phyloP scores from a whole-genome alignment of 1,139 yeast genomes.

The Yamadazyma sp. region DNA sequence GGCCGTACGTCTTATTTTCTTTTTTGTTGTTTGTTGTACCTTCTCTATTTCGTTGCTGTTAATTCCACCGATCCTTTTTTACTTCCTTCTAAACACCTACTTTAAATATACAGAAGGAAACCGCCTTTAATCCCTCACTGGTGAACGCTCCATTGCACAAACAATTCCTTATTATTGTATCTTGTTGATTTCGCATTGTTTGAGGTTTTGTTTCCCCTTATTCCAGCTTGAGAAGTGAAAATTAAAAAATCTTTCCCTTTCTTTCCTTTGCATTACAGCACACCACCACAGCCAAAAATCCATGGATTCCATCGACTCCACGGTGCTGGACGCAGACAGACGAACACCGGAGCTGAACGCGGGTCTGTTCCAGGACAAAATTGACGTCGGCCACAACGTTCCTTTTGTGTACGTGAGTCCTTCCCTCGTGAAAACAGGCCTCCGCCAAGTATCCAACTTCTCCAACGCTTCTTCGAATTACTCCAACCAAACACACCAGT shows the following conservation, averaged over 20 bases:
- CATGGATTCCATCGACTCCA: background rate
- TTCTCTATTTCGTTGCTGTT: too few species aligned
- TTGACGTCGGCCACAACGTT: background rate
- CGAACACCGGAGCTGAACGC: too few species aligned
- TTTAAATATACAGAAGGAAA: too few species aligned
- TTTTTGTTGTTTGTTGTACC: too few species aligned
- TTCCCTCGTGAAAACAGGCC: background rate
- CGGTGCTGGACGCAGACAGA: background rate
- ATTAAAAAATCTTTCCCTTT: background rate
- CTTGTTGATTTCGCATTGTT: background rate
- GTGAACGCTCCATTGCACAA: too few species aligned
- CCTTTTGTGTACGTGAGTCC: slow-evolving; percentile 2
- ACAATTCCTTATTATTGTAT: too few species aligned
- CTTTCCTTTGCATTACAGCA: too few species aligned
- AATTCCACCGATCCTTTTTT: too few species aligned
- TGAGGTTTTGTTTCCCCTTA: background rate
- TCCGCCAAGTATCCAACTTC: slow-evolving; percentile 7
- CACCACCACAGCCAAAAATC: too few species aligned
- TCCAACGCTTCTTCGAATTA: slow-evolving; percentile 23
- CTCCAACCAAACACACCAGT: slow-evolving; percentile 26
- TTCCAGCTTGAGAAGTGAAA: slow-evolving; percentile 1
- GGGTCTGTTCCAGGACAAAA: background rate
- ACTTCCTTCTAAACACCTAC: too few species aligned
- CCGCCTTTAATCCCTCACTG: too few species aligned
- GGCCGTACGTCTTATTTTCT: too few species aligned